Conservation (phyloP, 2,329 filamentous ascomycete species). For the Cytospora mali region DNA sequence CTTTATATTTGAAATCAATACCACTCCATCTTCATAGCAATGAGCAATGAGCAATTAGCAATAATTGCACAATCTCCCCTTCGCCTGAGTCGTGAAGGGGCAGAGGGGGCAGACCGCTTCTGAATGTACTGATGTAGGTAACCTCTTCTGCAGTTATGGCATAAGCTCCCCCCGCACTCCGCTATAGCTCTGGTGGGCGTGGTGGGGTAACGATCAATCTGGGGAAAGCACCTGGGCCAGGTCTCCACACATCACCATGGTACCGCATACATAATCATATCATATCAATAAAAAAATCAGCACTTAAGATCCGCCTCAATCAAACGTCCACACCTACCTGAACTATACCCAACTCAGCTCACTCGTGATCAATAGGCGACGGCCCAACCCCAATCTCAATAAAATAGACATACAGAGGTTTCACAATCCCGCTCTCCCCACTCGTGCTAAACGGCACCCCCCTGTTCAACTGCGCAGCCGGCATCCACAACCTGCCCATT, state of each 20-base stretch:
- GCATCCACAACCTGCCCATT: constrained; percentile 22
- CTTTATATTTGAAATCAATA: too few relatives aligned
- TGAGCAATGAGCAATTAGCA: too few relatives aligned
- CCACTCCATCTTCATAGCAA: too few relatives aligned
- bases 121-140: background rate
- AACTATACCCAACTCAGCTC: background rate
- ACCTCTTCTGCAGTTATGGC: background rate
- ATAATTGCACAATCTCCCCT: too few relatives aligned
- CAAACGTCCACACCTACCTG: background rate
- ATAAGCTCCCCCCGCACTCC: background rate
- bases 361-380: constrained; percentile 23
- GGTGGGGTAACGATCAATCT: background rate
- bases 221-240: too few relatives aligned
- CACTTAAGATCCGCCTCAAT: background rate
- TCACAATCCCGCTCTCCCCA: constrained; percentile 18
- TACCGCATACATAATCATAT: too few relatives aligned
- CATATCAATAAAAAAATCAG: too few relatives aligned
- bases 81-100: too few relatives aligned
- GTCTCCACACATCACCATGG: too few relatives aligned
- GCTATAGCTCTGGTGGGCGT: background rate
- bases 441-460: constrained; percentile 11
- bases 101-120: too few relatives aligned
- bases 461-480: constrained; percentile 20
- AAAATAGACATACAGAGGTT: constrained; percentile 20
- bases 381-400: constrained; percentile 24